Evolutionary conservation across 2,329 filamentous ascomycete genomes (phyloP).

Genomic region (Magnaporthiopsis incrustans): DNA sequence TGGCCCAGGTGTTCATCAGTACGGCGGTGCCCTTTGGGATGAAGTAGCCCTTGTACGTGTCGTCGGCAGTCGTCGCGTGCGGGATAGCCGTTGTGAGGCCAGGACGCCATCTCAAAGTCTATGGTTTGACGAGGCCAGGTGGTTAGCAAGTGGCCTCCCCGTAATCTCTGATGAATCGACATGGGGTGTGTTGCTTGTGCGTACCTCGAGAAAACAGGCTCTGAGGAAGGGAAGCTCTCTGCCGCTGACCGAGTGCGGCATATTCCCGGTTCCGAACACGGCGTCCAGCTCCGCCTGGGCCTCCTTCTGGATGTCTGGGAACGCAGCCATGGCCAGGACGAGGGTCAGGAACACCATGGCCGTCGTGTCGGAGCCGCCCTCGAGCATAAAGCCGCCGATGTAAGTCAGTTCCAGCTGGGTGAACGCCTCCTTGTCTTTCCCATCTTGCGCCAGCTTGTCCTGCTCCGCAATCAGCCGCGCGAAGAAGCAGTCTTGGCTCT

Average conservation of each 20-base stretch:
- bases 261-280: conserved; percentile 24
- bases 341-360: conserved; percentile 38
- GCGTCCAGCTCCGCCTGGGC: conserved; percentile 34
- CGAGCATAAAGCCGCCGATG: conserved; percentile 31
- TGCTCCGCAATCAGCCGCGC: conserved; percentile 30
- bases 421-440: conserved; percentile 26
- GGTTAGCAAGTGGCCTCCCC: background rate
- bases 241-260: conserved; percentile 23
- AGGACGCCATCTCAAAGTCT: conserved; percentile 28
- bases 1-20: conserved; percentile 24
- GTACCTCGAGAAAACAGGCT: conserved; percentile 22
- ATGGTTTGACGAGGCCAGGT: background rate
- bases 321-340: conserved; percentile 36
- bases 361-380: conserved; percentile 43
- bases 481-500: conserved; percentile 26
- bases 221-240: conserved; percentile 22
- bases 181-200: no score
- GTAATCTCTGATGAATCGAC: background rate
- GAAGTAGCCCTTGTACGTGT: conserved; percentile 37
- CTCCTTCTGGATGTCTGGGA: conserved; percentile 31
- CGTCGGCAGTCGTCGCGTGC: conserved; percentile 39
- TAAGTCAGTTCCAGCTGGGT: conserved; percentile 33
- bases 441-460: conserved; percentile 20
- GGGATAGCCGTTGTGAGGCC: conserved; percentile 27
- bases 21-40: conserved; percentile 41